Percentiles rank a stretch among this genome's conserved stretches.
Evolutionary conservation across 2,329 filamentous ascomycete genomes (phyloP).

Genomic region (Cladosporium sp.): DNA sequence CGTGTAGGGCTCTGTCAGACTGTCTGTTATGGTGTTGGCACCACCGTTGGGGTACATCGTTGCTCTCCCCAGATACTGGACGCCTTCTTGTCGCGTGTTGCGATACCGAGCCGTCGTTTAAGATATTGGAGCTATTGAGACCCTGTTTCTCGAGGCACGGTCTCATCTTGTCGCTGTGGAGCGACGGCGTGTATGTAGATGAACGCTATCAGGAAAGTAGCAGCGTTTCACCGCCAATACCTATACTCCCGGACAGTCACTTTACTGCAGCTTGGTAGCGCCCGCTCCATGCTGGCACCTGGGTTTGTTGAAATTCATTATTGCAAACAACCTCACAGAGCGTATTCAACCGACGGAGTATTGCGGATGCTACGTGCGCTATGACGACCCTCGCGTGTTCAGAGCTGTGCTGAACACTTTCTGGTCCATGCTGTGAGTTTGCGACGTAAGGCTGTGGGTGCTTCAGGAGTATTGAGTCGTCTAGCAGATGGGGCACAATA

Average conservation of each 20-base stretch:
- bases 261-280: not conserved
- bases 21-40: not conserved
- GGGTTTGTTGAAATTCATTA: not conserved
- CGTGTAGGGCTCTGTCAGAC: not conserved
- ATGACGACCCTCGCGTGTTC: not conserved
- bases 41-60: not conserved
- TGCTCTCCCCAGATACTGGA: constrained; percentile 5
- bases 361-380: not conserved
- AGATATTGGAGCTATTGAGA: constrained; percentile 6
- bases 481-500: not conserved
- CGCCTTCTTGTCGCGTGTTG: not conserved
- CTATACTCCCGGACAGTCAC: not conserved
- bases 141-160: constrained; percentile 8
- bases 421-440: constrained; percentile 10
- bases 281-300: not conserved
- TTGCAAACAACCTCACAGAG: not conserved
- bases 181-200: not conserved
- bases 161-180: constrained; percentile 1
- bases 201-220: not conserved
- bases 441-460: constrained; percentile 11
- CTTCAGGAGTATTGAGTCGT: not conserved
- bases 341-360: not conserved
- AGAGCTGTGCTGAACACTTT: not conserved
- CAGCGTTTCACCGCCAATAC: not conserved
- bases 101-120: constrained; percentile 11